phyloP scores from a whole-genome alignment of 2,329 filamentous ascomycete species.

The Cordyceps javanica region DNA sequence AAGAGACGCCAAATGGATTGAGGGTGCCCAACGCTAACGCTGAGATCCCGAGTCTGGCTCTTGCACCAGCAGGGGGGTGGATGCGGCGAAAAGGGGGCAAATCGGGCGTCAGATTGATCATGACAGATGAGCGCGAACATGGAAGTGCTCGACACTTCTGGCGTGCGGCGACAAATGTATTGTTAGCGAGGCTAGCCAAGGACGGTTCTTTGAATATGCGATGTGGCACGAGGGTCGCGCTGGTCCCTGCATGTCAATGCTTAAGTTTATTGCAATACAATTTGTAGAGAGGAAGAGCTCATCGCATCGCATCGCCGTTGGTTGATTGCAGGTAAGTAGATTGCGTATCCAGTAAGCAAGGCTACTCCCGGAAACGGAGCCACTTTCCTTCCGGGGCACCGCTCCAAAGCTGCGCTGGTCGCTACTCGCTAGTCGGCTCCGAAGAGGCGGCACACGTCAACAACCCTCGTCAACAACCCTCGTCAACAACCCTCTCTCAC shows the following conservation, averaged over 20 bases:
- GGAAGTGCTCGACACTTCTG: neutral
- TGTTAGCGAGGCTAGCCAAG: neutral
- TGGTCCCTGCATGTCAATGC: neutral
- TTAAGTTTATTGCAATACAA: neutral
- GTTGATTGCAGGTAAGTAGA: no score
- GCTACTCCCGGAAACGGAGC: slow-evolving; percentile 1
- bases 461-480: no score
- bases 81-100: neutral
- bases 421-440: no score
- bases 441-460: neutral
- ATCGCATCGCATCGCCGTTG: neutral
- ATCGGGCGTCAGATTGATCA: neutral
- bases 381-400: slow-evolving; percentile 7
- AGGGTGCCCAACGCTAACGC: neutral
- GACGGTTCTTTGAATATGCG: neutral
- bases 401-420: neutral
- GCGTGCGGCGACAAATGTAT: neutral
- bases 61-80: neutral
- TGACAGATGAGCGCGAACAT: neutral
- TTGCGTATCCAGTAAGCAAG: no score
- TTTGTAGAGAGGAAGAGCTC: neutral
- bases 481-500: no score
- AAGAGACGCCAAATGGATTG: neutral
- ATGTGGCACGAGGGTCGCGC: neutral
- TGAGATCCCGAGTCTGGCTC: neutral